phyloP scores from a whole-genome alignment of 176 grass and related monocot species.

The Eragrostis curvula region DNA sequence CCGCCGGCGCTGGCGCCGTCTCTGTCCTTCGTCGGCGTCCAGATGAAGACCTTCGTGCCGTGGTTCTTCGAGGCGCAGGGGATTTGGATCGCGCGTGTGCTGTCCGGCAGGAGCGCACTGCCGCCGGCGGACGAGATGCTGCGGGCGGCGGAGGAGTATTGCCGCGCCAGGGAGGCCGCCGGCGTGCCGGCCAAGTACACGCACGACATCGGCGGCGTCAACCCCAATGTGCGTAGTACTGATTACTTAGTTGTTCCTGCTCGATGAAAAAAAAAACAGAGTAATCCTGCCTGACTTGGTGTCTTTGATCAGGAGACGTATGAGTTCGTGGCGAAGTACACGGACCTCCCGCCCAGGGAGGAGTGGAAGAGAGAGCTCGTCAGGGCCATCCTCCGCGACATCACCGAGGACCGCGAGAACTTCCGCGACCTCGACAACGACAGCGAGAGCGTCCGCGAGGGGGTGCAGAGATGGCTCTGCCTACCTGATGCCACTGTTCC shows the following conservation, averaged over 20 bases:
- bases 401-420: not conserved
- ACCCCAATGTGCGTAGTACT: too few species aligned
- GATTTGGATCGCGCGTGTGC: too few species aligned
- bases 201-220: too few species aligned
- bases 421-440: conserved; percentile 26
- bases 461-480: not conserved
- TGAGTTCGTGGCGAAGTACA: conserved; percentile 21
- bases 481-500: not conserved
- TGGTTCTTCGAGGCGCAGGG: not conserved
- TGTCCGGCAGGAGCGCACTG: too few species aligned
- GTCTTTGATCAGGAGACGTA: conserved; percentile 6
- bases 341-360: conserved; percentile 6
- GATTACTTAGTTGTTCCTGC: too few species aligned
- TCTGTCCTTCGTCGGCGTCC: conserved; percentile 34
- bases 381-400: accelerated
- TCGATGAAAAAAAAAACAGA: too few species aligned
- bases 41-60: not conserved
- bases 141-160: too few species aligned
- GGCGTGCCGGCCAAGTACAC: too few species aligned
- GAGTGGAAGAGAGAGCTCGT: conserved; percentile 33
- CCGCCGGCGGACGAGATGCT: too few species aligned
- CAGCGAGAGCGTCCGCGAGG: not conserved
- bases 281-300: too few species aligned
- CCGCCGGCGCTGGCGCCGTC: not conserved
- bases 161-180: too few species aligned